Conservation (phyloP, 495 filamentous ascomycete genomes). For the Bryoglossum gracile region DNA sequence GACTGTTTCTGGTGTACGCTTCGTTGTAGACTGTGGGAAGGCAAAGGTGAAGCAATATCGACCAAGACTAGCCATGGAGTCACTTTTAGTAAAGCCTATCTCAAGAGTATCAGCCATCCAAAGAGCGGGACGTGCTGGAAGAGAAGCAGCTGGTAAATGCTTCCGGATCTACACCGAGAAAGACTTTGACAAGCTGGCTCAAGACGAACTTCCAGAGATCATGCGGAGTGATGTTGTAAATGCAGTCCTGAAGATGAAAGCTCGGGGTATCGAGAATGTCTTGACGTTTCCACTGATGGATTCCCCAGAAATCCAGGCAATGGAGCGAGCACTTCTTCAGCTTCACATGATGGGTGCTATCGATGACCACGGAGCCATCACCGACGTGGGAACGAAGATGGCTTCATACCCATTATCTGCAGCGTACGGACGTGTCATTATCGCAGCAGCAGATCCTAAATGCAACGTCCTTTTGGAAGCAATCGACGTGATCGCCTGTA, state of each 20-base stretch:
- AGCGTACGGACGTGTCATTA: conserved; percentile 68
- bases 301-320: conserved; percentile 63
- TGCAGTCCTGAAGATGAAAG: conserved; percentile 90
- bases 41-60: conserved; percentile 92
- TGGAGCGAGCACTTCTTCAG: conserved; percentile 79
- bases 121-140: conserved; percentile 82
- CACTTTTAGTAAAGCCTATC: conserved; percentile 82
- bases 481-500: conserved; percentile 85
- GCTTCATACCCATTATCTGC: conserved; percentile 78
- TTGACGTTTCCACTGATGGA: conserved; percentile 81
- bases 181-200: conserved; percentile 62
- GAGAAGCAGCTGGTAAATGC: conserved; percentile 87
- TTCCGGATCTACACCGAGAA: conserved; percentile 83
- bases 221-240: conserved; percentile 79
- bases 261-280: conserved; percentile 78
- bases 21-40: conserved; percentile 89
- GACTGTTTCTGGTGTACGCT: conserved; percentile 87
- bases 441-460: conserved; percentile 68
- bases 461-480: conserved; percentile 68
- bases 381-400: conserved; percentile 63
- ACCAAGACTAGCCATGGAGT: conserved; percentile 77
- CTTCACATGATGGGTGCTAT: conserved; percentile 73
- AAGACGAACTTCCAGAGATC: conserved; percentile 79
- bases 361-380: conserved; percentile 64
- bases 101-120: conserved; percentile 93